A percentile compares a stretch with the other conserved stretches of the same genome.
phyloP scores from a whole-genome alignment of 164 flowering plant species.

The Litsea cubeba region DNA sequence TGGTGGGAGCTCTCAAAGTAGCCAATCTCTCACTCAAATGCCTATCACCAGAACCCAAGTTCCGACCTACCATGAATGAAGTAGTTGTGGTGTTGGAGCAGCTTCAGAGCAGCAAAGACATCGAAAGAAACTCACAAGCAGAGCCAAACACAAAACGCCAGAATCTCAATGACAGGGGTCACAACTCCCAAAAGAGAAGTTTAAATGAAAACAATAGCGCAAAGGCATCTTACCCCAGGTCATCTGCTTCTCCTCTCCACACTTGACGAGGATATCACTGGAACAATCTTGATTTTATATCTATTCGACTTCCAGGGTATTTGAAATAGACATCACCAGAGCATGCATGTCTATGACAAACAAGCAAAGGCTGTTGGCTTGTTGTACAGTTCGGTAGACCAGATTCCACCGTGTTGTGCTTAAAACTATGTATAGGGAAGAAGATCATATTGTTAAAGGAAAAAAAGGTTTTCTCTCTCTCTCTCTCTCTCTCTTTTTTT shows the following conservation, averaged over 20 bases:
- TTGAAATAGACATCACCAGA: neutral
- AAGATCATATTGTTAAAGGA: neutral
- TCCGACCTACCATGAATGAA: conserved; percentile 61
- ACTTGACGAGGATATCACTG: neutral
- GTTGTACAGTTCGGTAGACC: neutral
- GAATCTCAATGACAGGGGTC: conserved; percentile 9
- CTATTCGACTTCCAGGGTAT: neutral
- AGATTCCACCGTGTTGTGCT: neutral
- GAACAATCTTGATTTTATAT: neutral
- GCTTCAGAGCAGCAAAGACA: conserved; percentile 40
- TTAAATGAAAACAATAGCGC: conserved; percentile 19
- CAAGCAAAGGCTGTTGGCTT: neutral
- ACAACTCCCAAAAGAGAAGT: conserved; percentile 16
- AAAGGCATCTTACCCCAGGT: conserved; percentile 27
- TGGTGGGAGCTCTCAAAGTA: conserved; percentile 35
- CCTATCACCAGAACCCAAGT: conserved; percentile 57
- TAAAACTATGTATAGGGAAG: neutral
- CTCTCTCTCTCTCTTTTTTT: neutral
- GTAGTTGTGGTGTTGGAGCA: conserved; percentile 54
- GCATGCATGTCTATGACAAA: neutral
- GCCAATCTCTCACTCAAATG: conserved; percentile 59
- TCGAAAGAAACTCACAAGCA: conserved; percentile 10
- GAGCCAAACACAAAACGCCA: conserved; percentile 7
- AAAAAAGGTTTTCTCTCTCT: neutral
- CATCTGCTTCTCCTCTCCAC: conserved; percentile 36